These are phyloP conservation scores for Epichloe gansuensis DNA, from an alignment of 2,329 filamentous ascomycete genomes.

Conservation along the genomic window DNA sequence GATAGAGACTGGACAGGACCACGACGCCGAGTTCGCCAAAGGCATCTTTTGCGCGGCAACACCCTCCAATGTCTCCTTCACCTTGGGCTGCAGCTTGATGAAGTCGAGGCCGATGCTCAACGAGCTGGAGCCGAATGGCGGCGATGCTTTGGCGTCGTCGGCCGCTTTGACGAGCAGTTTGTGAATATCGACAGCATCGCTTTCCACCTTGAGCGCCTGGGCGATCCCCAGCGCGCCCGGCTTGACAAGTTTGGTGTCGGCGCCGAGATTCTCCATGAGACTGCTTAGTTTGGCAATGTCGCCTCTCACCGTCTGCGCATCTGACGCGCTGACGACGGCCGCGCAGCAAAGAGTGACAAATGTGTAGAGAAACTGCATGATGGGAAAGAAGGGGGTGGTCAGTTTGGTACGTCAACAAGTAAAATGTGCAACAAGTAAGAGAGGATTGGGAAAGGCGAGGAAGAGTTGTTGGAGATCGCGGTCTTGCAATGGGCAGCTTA, in stretches of 20 bases:
- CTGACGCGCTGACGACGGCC: background rate
- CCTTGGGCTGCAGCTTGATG: background rate
- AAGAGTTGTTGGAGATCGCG: too few relatives aligned
- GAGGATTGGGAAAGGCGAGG: too few relatives aligned
- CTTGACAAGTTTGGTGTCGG: background rate
- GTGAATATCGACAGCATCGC: background rate
- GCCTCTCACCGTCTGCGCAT: background rate
- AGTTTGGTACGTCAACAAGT: too few relatives aligned
- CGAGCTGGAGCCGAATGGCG: background rate
- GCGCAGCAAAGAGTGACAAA: background rate
- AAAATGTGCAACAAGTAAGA: too few relatives aligned
- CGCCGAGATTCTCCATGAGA: background rate
- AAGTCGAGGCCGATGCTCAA: background rate
- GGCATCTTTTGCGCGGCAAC: background rate
- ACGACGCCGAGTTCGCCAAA: background rate
- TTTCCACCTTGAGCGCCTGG: conserved; percentile 2
- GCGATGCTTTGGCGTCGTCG: background rate
- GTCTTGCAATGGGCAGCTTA: too few relatives aligned
- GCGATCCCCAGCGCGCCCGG: background rate
- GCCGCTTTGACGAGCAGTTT: background rate
- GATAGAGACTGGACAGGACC: conserved; percentile 2
- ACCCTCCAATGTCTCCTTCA: background rate
- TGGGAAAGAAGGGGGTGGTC: background rate
- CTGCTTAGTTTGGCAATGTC: background rate
- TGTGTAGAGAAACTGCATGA: background rate